Evolutionary conservation across 2,329 filamentous ascomycete species (phyloP), one percentile per base, ranked within the genome.

Genomic region (Rugonectria rugulosa): DNA sequence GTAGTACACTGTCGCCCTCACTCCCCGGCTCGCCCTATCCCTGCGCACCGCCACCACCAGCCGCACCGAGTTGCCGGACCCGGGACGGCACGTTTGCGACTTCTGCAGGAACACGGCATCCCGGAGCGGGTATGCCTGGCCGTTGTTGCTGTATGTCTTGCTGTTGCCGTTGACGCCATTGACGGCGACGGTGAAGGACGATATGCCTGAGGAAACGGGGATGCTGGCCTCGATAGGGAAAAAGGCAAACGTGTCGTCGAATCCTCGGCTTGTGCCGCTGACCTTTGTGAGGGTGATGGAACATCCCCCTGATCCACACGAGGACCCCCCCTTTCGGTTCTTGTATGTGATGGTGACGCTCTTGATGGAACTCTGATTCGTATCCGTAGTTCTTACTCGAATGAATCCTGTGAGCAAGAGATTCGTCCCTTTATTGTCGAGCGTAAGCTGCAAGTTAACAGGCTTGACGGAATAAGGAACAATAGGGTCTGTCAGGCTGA

Each of bases 191-290:
- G 77, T 77, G 74, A 89, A 83, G 61, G 87, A 80, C 34, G 88
- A 81, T 72, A 91, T 83, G 60, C 88, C 79, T 53, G 82, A 75
- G 54, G 82, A 72, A 61, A 84, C 75, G 58, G 83, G 69, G 63
- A 92, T 80, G 52, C 82, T 72, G 23, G 68, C 62, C n/a, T 71
- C 62, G 31, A 81, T 71, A n/a, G 77, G 79, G 61, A 76, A 81
- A 70, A 84, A 84, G 48, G 76, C 74, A 66, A 88, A 88, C 8
- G 73, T 81, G 56, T 88, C 84, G 65, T 88, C 85, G 48, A 88
- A 84, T 2, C 85, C 85, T 36, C 73, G 72, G 5, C 79, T 77
- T 4, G 19, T 38, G 6, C 34, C 34, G 11, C 20, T 77, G 73
- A 3, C 83, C 84, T 37, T 77, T 75, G n/a, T 75, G 15, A 79